A percentile compares a stretch with the other conserved stretches of the same genome.
These are phyloP conservation scores for Diaporthe aspalathi DNA, from an alignment of 2,329 filamentous ascomycete genomes.

Conservation along the genomic window DNA sequence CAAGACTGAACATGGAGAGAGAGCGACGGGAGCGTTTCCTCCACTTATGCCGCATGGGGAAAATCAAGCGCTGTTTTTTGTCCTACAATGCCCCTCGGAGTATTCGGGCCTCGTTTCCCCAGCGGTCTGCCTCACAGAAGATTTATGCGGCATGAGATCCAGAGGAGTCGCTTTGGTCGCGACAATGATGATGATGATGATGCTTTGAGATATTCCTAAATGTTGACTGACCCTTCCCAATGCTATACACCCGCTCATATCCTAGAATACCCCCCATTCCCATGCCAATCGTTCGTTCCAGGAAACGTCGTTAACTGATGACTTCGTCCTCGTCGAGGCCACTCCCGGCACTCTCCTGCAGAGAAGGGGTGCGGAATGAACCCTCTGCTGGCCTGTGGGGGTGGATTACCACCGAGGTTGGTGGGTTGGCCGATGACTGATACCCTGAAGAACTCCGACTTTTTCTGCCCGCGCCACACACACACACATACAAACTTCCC, in stretches of 20 bases:
- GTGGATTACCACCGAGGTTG: not conserved
- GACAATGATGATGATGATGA: conserved; percentile 6
- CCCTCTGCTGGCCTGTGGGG: not conserved
- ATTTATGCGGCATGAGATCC: not conserved
- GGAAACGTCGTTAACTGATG: not conserved
- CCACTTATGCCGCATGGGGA: not conserved
- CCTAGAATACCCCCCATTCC: conserved; percentile 16
- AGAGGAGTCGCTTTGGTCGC: not conserved
- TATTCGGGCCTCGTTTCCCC: not conserved
- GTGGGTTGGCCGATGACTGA: not conserved
- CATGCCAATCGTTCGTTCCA: conserved; percentile 20
- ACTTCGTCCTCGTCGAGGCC: conserved; percentile 13
- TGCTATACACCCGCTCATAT: conserved; percentile 31
- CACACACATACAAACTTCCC: not conserved
- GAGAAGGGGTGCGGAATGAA: not conserved
- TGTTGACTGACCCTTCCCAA: conserved; percentile 20
- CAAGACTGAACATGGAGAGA: conserved; percentile 5
- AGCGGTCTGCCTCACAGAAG: not conserved
- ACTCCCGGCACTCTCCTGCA: not conserved
- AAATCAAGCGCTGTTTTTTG: conserved; percentile 1
- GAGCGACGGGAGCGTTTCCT: conserved; percentile 32
- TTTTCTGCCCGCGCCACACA: not conserved
- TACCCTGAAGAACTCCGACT: not conserved
- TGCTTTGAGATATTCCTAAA: conserved; percentile 19
- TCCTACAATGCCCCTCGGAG: not conserved